These are phyloP conservation scores for Asterochloris sp. DNA, from an alignment of 139 green algal genomes.

Conservation along the genomic window DNA sequence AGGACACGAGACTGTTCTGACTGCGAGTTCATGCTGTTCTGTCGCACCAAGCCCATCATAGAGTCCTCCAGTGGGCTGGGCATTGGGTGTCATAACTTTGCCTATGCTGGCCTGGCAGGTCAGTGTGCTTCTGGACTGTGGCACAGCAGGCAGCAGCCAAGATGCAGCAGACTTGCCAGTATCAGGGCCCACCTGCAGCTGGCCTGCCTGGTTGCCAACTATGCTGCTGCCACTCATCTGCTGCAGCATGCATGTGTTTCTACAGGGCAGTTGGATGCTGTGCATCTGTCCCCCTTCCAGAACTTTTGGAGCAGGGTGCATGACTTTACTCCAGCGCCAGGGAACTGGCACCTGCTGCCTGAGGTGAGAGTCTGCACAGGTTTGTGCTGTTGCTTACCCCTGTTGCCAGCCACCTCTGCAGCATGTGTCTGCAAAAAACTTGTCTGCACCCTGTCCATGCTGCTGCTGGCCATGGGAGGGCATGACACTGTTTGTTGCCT, in stretches of 20 bases:
- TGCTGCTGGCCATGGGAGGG: no score
- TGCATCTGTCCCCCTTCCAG: slow-evolving; percentile 40
- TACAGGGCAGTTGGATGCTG: slow-evolving; percentile 41
- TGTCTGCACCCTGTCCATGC: no score
- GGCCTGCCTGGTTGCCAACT: neutral
- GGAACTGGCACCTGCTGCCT: slow-evolving; percentile 10
- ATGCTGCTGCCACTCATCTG: neutral
- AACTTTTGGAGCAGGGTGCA: slow-evolving; percentile 68
- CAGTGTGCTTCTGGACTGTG: neutral
- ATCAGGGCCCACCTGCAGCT: no score
- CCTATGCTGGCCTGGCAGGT: slow-evolving; percentile 49
- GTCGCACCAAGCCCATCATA: slow-evolving; percentile 60
- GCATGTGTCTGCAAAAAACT: no score
- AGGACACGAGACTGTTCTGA: slow-evolving; percentile 42
- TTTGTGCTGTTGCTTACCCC: no score
- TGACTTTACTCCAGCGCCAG: slow-evolving; percentile 58
- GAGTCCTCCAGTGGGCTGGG: slow-evolving; percentile 45
- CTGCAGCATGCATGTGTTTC: neutral
- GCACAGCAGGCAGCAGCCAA: no score
- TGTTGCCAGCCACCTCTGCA: no score
- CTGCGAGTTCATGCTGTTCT: slow-evolving; percentile 44
- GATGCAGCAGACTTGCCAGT: no score
- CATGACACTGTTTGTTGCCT: no score
- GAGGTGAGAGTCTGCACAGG: neutral
- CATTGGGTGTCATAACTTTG: slow-evolving; percentile 50